Conservation (phyloP, 495 filamentous ascomycete genomes). For the Xylaria flabelliformis region DNA sequence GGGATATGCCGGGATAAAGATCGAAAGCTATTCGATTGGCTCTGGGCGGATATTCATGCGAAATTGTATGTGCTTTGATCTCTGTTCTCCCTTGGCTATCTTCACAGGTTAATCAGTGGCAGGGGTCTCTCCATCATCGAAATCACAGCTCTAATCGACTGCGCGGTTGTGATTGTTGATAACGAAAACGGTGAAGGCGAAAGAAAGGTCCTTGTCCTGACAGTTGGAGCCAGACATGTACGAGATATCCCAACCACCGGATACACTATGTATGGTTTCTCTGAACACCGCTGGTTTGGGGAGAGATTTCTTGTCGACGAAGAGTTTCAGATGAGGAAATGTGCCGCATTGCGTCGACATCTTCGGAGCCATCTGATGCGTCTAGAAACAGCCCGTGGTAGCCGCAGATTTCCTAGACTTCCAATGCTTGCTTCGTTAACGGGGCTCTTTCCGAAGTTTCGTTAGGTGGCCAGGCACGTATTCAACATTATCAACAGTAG, state of each 20-base stretch:
- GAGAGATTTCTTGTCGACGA: background rate
- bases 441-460: background rate
- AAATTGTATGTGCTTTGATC: background rate
- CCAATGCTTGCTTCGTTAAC: background rate
- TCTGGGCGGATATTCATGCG: background rate
- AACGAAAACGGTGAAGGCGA: background rate
- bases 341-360: background rate
- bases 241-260: background rate
- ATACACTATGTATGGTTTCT: background rate
- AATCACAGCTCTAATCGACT: background rate
- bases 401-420: background rate
- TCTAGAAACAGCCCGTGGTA: background rate
- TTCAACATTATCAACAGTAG: background rate
- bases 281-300: background rate
- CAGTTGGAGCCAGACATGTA: background rate
- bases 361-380: background rate
- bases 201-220: constrained; percentile 3
- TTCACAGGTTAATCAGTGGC: background rate
- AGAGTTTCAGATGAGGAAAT: background rate
- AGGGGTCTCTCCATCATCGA: constrained; percentile 7
- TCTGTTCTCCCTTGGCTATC: background rate
- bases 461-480: background rate
- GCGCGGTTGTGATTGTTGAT: background rate
- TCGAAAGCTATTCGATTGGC: background rate
- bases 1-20: background rate